Base-by-base conservation (phyloP, 768 basidiomycete genomes). In the Calvatia gigantea region DNA sequence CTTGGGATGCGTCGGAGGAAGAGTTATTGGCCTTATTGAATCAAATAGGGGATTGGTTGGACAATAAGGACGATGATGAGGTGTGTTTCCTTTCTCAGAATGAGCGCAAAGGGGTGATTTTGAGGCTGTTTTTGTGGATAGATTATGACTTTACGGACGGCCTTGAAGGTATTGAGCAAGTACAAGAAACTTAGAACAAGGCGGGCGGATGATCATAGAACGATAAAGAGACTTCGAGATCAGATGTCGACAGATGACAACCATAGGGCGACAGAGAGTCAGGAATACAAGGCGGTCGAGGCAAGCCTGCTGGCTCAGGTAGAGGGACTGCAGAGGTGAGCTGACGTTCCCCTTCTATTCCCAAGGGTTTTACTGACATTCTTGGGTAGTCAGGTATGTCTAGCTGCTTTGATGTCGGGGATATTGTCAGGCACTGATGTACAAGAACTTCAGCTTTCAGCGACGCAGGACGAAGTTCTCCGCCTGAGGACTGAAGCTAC, bases 41-140 rank as follows among this genome's bases (percentile, higher is more conserved):
- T 19, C 81, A 83, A 61, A 78, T 82, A 35, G 75, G 80, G 48
- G 60, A 64, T 29, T 88, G 83, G 81, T 71, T 87, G 49, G 62
- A 63, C 19, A 58, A 59, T n/a, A 75, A 72, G 39, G 57, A 71
- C 28, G 67, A 71, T 0, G 78, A 77, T 48, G 60, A 71, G 56
- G 75, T 76, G 44, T 62, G 41, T 65, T 70, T 66, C 59, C 65
- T 68, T 35, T 53, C 15, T n/a, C 12, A 41, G 45, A 23, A 27
- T 60, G 58, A 12, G 23, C 6, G 7, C 21, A 38, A n/a, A n/a
- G n/a, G n/a, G n/a, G n/a, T n/a, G n/a, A n/a, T n/a, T n/a, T n/a
- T n/a, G n/a, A n/a, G n/a, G n/a, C n/a, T n/a, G n/a, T 21, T 42
- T 4, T 37, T 14, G 4, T 37, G 5, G 35, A 25, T 56, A 71